Evolutionary conservation across 345 rosid genomes (phyloP).

Genomic region (Citrus hindsii): DNA sequence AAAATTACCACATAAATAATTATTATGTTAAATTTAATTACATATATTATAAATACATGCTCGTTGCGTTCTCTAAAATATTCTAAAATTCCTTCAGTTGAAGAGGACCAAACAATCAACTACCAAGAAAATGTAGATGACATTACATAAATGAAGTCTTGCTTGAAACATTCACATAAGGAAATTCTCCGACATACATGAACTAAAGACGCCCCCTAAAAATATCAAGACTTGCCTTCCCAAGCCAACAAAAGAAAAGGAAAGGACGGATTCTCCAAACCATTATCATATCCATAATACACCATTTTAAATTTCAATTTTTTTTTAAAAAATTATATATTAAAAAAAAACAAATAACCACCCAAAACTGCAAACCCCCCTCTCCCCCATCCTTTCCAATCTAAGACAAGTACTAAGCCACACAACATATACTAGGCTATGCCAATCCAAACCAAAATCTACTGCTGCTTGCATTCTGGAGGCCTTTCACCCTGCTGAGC

Average conservation of each 20-base stretch:
- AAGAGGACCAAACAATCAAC: not conserved
- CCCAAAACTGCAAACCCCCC: constrained; percentile 48
- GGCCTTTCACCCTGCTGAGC: constrained; percentile 82
- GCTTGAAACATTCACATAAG: constrained; percentile 16
- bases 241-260: constrained; percentile 15
- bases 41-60: no score
- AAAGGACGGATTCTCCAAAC: constrained; percentile 18
- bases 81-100: not conserved
- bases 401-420: not conserved
- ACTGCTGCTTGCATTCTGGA: constrained; percentile 98
- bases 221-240: constrained; percentile 5
- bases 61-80: no score
- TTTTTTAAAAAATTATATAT: not conserved
- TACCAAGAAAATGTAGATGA: not conserved
- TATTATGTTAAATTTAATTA: no score
- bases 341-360: constrained; percentile 19
- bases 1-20: no score
- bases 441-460: constrained; percentile 8
- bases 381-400: constrained; percentile 2
- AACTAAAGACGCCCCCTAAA: not conserved
- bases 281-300: constrained; percentile 21
- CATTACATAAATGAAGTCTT: not conserved
- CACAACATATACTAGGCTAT: not conserved
- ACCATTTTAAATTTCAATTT: constrained; percentile 4
- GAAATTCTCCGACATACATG: constrained; percentile 7